These are phyloP conservation scores for Echinochloa phyllopogon DNA, from an alignment of 176 grass and related monocot species.

Conservation along the genomic window DNA sequence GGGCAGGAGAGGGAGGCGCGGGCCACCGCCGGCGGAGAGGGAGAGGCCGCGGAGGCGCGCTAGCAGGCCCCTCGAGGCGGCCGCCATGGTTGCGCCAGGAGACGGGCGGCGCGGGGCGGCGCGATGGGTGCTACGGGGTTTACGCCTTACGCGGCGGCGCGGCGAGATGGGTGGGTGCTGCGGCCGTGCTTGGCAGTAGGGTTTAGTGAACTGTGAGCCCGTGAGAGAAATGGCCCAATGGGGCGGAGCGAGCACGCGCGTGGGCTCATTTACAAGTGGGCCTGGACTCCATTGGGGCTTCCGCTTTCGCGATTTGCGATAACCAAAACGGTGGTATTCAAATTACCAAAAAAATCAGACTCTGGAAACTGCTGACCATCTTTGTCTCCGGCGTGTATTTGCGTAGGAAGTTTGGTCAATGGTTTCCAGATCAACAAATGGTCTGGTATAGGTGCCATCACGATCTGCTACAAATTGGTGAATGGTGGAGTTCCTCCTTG, in stretches of 20 bases:
- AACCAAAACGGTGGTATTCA: neutral
- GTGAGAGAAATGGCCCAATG: constrained; percentile 33
- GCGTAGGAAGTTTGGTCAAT: too few relatives aligned
- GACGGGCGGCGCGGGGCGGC: constrained; percentile 23
- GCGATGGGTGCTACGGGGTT: constrained; percentile 30
- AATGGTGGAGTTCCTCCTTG: too few relatives aligned
- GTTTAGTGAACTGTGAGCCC: constrained; percentile 48
- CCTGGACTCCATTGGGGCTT: neutral
- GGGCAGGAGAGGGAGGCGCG: constrained; percentile 25
- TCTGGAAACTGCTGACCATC: too few relatives aligned
- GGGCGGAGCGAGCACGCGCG: neutral
- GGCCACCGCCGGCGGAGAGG: neutral
- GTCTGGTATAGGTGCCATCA: too few relatives aligned
- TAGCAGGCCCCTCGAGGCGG: constrained; percentile 86
- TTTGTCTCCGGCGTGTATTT: too few relatives aligned
- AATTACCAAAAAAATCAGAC: too few relatives aligned
- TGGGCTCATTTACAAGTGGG: constrained; percentile 31
- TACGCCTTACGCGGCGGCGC: constrained; percentile 55
- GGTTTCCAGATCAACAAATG: too few relatives aligned
- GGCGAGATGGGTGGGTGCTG: constrained; percentile 19
- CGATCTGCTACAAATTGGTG: too few relatives aligned
- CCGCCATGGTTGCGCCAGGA: constrained; percentile 57
- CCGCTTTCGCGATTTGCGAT: neutral
- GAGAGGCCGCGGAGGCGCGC: constrained; percentile 56
- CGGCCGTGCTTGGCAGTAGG: constrained; percentile 28